A percentile compares a stretch with the other conserved stretches of the same genome.
Evolutionary conservation across 2,329 filamentous ascomycete species (phyloP).

Genomic region (Sporothrix curviconia): DNA sequence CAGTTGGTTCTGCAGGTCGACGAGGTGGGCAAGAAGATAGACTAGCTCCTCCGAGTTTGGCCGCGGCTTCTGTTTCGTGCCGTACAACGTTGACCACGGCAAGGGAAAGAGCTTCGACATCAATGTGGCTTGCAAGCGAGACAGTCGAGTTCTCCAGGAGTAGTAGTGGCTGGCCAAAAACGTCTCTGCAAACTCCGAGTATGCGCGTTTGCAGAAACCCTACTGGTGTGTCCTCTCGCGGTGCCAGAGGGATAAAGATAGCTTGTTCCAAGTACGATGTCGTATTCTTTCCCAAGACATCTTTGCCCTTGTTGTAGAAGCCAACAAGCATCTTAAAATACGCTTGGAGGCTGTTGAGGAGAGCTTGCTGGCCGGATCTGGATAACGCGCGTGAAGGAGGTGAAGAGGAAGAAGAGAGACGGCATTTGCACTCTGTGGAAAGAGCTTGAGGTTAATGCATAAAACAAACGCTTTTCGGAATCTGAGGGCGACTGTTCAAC

Average conservation of each 20-base stretch:
- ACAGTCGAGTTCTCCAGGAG: slow-evolving; percentile 37
- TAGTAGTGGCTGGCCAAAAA: slow-evolving; percentile 34
- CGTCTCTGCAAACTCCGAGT: slow-evolving; percentile 31
- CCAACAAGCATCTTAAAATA: slow-evolving; percentile 20
- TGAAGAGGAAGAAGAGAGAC: not conserved
- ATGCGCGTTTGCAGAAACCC: slow-evolving; percentile 22
- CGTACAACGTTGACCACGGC: slow-evolving; percentile 35
- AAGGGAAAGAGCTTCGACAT: slow-evolving; percentile 35
- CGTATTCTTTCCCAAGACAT: not conserved
- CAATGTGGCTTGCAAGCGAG: slow-evolving; percentile 32
- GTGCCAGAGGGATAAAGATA: slow-evolving; percentile 17
- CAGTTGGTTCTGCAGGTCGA: slow-evolving; percentile 46
- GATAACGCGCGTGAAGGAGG: slow-evolving; percentile 17
- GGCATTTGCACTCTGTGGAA: not conserved
- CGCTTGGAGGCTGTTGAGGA: slow-evolving; percentile 18
- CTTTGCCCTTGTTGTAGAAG: slow-evolving; percentile 12
- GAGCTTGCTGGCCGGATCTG: slow-evolving; percentile 14
- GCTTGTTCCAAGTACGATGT: slow-evolving; percentile 16
- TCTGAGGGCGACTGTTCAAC: not conserved
- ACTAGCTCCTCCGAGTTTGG: slow-evolving; percentile 41
- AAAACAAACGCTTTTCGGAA: not conserved
- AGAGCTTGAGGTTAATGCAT: not conserved
- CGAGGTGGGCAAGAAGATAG: slow-evolving; percentile 62
- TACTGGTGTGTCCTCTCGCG: not conserved
- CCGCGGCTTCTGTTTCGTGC: slow-evolving; percentile 21